Evolutionary conservation across 345 rosid species (phyloP).

Genomic region (Acer negundo): DNA sequence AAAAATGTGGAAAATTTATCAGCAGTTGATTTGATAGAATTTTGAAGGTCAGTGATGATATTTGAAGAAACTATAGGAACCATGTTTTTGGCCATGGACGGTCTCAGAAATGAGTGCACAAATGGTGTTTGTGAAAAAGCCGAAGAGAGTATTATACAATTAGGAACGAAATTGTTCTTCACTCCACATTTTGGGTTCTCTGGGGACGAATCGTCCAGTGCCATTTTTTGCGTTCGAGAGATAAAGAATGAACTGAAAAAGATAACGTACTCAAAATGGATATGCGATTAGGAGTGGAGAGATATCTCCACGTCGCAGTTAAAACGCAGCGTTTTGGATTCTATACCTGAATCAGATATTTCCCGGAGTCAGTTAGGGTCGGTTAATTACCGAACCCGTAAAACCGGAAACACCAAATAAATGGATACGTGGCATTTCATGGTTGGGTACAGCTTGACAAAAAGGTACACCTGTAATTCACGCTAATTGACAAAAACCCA

Average conservation of each 20-base stretch:
- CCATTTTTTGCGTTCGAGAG: constrained; percentile 28
- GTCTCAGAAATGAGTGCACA: constrained; percentile 32
- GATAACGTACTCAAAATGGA: constrained; percentile 3
- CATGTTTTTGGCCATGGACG: constrained; percentile 27
- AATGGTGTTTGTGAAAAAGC: constrained; percentile 46
- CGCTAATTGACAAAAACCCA: not conserved
- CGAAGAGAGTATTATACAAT: constrained; percentile 40
- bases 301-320: not conserved
- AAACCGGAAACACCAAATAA: not conserved
- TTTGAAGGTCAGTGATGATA: constrained; percentile 42
- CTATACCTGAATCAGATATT: not conserved
- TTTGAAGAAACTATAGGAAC: constrained; percentile 35
- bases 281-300: constrained; percentile 9
- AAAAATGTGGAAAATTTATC: constrained; percentile 40
- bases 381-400: not conserved
- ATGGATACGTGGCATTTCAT: not conserved
- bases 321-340: constrained; percentile 15
- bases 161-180: constrained; percentile 22
- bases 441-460: not conserved
- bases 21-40: constrained; percentile 45
- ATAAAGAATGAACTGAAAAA: not conserved
- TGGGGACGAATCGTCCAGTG: constrained; percentile 26
- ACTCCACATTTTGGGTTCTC: constrained; percentile 23
- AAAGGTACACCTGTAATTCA: not conserved
- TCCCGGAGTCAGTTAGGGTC: no score